These are phyloP conservation scores for Penicillium sp. DNA, from an alignment of 2,329 filamentous ascomycete genomes.

Conservation along the genomic window DNA sequence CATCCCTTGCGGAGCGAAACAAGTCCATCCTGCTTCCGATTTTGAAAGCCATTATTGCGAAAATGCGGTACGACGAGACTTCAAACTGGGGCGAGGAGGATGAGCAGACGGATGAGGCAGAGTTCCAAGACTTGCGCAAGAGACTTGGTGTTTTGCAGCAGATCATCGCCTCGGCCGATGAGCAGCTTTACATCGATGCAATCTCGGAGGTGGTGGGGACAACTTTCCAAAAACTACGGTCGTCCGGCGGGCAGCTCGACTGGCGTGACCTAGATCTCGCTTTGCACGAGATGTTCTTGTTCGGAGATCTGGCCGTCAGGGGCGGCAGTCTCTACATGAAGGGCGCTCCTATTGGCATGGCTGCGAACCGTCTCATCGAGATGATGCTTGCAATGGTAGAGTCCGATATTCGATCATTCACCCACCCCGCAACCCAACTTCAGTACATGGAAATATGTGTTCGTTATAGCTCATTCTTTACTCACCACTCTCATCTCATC, in stretches of 20 bases:
- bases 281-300: slow-evolving; percentile 90
- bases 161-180: slow-evolving; percentile 84
- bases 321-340: slow-evolving; percentile 85
- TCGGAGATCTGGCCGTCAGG: slow-evolving; percentile 89
- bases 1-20: slow-evolving; percentile 69
- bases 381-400: slow-evolving; percentile 98
- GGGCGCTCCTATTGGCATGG: slow-evolving; percentile 73
- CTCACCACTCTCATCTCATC: slow-evolving; percentile 76
- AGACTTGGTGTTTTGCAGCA: slow-evolving; percentile 88
- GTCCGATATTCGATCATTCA: slow-evolving; percentile 80
- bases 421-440: slow-evolving; percentile 85
- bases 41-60: slow-evolving; percentile 84
- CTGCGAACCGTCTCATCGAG: slow-evolving; percentile 75
- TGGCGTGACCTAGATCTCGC: slow-evolving; percentile 96
- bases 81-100: slow-evolving; percentile 90
- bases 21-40: slow-evolving; percentile 81
- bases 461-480: slow-evolving; percentile 89
- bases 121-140: slow-evolving; percentile 93
- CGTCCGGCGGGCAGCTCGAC: slow-evolving; percentile 71
- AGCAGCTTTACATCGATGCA: slow-evolving; percentile 81
- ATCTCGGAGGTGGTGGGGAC: slow-evolving; percentile 83
- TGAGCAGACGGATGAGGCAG: slow-evolving; percentile 92
- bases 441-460: slow-evolving; percentile 99
- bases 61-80: slow-evolving; percentile 98
- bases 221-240: slow-evolving; percentile 77